phyloP scores from a whole-genome alignment of 1,139 yeast species.

The Candida dubliniensis region DNA sequence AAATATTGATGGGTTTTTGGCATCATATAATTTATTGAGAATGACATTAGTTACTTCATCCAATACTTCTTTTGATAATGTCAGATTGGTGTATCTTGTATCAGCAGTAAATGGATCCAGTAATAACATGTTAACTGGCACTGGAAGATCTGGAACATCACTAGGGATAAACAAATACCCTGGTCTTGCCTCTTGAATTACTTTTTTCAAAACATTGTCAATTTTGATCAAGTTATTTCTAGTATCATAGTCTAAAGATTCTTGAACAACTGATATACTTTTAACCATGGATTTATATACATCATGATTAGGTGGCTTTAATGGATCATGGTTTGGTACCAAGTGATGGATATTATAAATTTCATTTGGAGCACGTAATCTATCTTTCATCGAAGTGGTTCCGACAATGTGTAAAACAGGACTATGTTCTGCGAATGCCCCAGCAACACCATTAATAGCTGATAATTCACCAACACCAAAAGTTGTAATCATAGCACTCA shows the following conservation, averaged over 20 bases:
- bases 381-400: conserved; percentile 41
- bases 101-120: conserved; percentile 24
- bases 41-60: conserved; percentile 46
- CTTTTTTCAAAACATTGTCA: conserved; percentile 61
- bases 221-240: conserved; percentile 49
- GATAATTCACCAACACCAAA: conserved; percentile 88
- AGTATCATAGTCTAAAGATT: conserved; percentile 50
- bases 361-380: conserved; percentile 25
- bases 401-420: conserved; percentile 87
- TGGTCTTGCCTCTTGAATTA: conserved; percentile 64
- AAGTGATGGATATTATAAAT: conserved; percentile 62
- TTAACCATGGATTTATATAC: conserved; percentile 63
- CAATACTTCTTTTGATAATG: conserved; percentile 21
- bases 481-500: conserved; percentile 56
- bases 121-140: conserved; percentile 37
- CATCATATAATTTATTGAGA: conserved; percentile 47
- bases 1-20: conserved; percentile 60
- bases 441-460: conserved; percentile 81
- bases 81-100: conserved; percentile 22
- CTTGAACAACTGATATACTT: conserved; percentile 59
- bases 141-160: conserved; percentile 57
- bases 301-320: conserved; percentile 54
- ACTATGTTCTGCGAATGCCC: conserved; percentile 76
- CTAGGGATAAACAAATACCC: conserved; percentile 78
- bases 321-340: conserved; percentile 54